These are phyloP conservation scores for Coleophoma eucalyptorum DNA, from an alignment of 2,329 filamentous ascomycete species.

Conservation along the genomic window DNA sequence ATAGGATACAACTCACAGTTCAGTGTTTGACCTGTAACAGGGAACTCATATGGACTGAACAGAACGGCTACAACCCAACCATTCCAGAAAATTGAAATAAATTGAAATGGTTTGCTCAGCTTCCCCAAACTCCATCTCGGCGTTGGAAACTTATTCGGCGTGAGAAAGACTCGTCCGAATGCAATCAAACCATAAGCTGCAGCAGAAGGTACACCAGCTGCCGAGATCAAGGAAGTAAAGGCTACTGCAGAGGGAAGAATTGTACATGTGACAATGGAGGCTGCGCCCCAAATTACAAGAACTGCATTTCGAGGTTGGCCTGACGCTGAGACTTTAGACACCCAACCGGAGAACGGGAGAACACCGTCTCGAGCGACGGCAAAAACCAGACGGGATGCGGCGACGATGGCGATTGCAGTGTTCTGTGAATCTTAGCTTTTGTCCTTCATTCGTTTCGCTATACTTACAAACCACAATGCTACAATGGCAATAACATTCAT, in stretches of 20 bases:
- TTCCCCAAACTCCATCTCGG: constrained; percentile 41
- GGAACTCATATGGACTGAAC: constrained; percentile 41
- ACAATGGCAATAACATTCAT: constrained; percentile 56
- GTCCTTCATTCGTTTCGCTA: too few relatives aligned
- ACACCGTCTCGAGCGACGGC: constrained; percentile 59
- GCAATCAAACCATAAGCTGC: constrained; percentile 49
- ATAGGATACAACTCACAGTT: constrained; percentile 33
- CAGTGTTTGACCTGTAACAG: constrained; percentile 36
- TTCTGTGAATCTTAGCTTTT: constrained; percentile 27
- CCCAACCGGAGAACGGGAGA: constrained; percentile 54
- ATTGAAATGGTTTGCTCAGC: constrained; percentile 41
- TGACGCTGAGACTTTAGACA: constrained; percentile 45
- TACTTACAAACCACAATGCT: constrained; percentile 38
- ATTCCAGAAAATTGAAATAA: constrained; percentile 44
- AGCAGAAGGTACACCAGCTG: constrained; percentile 46
- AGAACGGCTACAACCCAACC: constrained; percentile 44
- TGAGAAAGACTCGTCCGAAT: constrained; percentile 41
- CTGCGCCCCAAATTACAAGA: constrained; percentile 51
- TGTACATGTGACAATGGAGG: constrained; percentile 52
- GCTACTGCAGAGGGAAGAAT: constrained; percentile 51
- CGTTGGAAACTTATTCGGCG: constrained; percentile 42
- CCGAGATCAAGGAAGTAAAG: constrained; percentile 50
- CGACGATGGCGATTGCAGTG: constrained; percentile 55
- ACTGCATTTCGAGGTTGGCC: constrained; percentile 59
- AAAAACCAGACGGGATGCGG: constrained; percentile 57